A percentile compares a stretch with the other conserved stretches of the same genome.
Conservation (phyloP, 2,329 filamentous ascomycete genomes). For the Massarina eburnea region DNA sequence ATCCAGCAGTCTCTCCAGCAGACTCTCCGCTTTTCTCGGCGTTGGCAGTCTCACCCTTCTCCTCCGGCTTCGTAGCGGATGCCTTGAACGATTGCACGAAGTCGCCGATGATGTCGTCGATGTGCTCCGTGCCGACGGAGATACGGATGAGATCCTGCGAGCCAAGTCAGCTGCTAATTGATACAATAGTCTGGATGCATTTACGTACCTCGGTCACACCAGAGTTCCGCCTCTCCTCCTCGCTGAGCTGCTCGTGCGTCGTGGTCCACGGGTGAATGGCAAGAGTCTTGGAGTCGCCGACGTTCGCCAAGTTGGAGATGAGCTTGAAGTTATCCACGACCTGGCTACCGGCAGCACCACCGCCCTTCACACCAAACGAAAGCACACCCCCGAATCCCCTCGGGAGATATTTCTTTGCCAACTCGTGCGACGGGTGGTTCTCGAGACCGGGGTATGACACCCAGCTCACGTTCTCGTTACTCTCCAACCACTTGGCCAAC, state of each 20-base stretch:
- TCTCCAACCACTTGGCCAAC: constrained; percentile 80
- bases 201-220: constrained; percentile 72
- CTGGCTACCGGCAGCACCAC: constrained; percentile 76
- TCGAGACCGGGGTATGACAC: constrained; percentile 89
- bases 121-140: constrained; percentile 93
- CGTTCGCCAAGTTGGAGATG: constrained; percentile 93
- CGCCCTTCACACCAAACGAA: constrained; percentile 91
- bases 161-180: constrained; percentile 10
- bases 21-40: constrained; percentile 33
- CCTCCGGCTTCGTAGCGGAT: constrained; percentile 47
- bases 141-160: constrained; percentile 84
- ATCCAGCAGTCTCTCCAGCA: constrained; percentile 23
- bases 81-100: constrained; percentile 87
- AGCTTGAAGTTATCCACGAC: constrained; percentile 94
- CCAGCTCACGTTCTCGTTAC: constrained; percentile 83
- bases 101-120: constrained; percentile 95
- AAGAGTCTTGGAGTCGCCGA: constrained; percentile 92
- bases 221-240: constrained; percentile 76
- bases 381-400: constrained; percentile 87
- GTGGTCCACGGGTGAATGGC: constrained; percentile 96
- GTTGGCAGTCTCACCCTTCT: constrained; percentile 36
- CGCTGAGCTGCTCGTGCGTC: constrained; percentile 87
- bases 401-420: constrained; percentile 84
- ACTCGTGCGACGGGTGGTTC: constrained; percentile 75
- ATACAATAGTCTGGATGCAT: background rate